phyloP scores from a whole-genome alignment of 2,329 filamentous ascomycete species.

The Polychaeton citri region DNA sequence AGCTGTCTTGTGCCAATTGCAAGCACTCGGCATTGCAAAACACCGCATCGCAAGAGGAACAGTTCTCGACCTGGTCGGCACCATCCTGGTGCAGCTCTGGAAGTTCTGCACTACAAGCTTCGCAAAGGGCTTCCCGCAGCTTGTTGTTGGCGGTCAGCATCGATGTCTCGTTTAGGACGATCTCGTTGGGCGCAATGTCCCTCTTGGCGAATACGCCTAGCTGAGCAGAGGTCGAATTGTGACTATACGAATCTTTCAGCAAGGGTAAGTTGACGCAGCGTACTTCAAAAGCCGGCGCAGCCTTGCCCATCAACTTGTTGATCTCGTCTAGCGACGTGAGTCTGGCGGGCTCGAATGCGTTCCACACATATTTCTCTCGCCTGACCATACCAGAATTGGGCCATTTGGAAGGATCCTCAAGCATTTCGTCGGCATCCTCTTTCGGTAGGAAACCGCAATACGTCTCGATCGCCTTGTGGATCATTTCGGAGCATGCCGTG shows the following conservation, averaged over 20 bases:
- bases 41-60: conserved; percentile 44
- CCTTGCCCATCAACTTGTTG: conserved; percentile 53
- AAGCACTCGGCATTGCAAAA: conserved; percentile 48
- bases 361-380: conserved; percentile 52
- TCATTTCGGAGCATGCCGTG: conserved; percentile 38
- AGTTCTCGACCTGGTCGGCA: conserved; percentile 24
- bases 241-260: conserved; percentile 25
- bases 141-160: conserved; percentile 81
- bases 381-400: conserved; percentile 60
- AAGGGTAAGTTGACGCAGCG: conserved; percentile 62
- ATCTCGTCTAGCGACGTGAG: conserved; percentile 49
- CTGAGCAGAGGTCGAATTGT: conserved; percentile 33
- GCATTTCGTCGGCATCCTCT: not conserved
- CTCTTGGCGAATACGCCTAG: conserved; percentile 81
- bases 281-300: conserved; percentile 74
- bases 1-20: conserved; percentile 39
- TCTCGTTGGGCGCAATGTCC: conserved; percentile 63
- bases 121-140: conserved; percentile 74
- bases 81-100: conserved; percentile 29
- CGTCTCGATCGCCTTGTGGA: conserved; percentile 22
- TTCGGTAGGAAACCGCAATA: conserved; percentile 6
- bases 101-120: conserved; percentile 69
- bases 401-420: conserved; percentile 29
- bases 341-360: conserved; percentile 45
- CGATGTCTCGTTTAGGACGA: conserved; percentile 68